Conservation (phyloP, 805 yeast species). For the Candida loeiensis region DNA sequence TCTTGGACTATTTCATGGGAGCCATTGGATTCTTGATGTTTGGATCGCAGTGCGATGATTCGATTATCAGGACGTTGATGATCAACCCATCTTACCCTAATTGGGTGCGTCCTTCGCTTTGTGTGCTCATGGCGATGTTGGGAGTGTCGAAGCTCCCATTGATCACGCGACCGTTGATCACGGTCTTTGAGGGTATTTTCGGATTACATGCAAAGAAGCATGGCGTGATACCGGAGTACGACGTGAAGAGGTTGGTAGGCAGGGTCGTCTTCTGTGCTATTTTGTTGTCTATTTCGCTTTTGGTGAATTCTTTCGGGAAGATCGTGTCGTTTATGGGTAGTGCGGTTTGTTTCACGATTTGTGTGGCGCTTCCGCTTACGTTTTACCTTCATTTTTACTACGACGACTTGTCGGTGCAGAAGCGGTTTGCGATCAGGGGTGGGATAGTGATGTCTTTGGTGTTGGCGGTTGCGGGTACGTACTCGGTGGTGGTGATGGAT, state of each 20-base stretch:
- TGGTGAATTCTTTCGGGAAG: conserved; percentile 76
- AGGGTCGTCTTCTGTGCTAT: conserved; percentile 48
- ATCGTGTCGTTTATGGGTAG: conserved; percentile 81
- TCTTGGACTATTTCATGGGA: conserved; percentile 63
- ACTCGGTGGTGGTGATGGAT: conserved; percentile 32
- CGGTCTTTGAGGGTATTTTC: conserved; percentile 51
- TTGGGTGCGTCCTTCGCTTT: conserved; percentile 48
- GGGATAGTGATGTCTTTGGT: conserved; percentile 44
- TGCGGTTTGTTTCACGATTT: conserved; percentile 72
- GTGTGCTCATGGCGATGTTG: conserved; percentile 70
- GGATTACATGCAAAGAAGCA: conserved; percentile 5
- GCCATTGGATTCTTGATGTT: conserved; percentile 62
- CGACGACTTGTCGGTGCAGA: conserved; percentile 37
- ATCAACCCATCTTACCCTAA: conserved; percentile 46
- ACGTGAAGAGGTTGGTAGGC: conserved; percentile 17
- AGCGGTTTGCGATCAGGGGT: conserved; percentile 37
- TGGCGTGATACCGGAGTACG: conserved; percentile 5
- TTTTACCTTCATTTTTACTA: conserved; percentile 63
- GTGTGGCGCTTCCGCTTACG: conserved; percentile 71
- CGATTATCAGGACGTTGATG: conserved; percentile 48
- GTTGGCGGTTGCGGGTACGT: conserved; percentile 58
- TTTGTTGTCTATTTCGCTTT: conserved; percentile 57
- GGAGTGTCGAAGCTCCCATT: conserved; percentile 85
- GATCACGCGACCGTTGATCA: conserved; percentile 75
- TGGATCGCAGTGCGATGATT: conserved; percentile 48